Conservation (phyloP, 2,329 filamentous ascomycete species). For the Pestalotiopsis fici region DNA sequence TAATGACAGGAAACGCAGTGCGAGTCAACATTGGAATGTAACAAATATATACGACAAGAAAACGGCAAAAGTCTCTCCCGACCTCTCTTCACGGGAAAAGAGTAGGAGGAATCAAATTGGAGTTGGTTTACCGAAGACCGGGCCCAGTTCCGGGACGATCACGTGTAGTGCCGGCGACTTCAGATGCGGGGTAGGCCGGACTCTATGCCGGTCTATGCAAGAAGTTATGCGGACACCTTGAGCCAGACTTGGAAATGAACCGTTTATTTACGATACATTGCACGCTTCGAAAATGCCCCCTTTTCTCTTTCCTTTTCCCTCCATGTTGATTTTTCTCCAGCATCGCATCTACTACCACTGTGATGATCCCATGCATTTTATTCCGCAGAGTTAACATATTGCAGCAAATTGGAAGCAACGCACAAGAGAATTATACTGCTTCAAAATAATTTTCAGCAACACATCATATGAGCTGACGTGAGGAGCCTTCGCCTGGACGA, state of each 20-base stretch:
- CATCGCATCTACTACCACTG: no score
- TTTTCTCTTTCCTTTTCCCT: no score
- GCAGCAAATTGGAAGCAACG: no score
- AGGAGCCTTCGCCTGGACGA: no score
- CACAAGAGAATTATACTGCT: no score
- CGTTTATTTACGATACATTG: neutral
- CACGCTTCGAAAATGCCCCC: neutral
- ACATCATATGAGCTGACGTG: no score
- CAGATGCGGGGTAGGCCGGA: neutral
- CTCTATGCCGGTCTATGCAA: neutral
- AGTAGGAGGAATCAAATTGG: neutral
- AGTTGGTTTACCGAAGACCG: neutral
- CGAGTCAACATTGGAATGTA: neutral
- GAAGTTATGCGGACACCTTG: neutral
- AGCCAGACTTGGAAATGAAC: neutral
- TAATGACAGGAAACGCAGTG: neutral
- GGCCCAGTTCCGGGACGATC: neutral
- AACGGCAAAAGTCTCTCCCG: neutral
- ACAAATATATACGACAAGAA: neutral
- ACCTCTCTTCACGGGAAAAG: neutral
- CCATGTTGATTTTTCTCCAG: no score
- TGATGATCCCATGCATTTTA: no score
- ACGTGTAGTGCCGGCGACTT: neutral
- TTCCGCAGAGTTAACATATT: no score
- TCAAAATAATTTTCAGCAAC: no score